Evolutionary conservation across 306 rosid species (phyloP), one percentile per base, ranked within the genome.

Genomic region (Vicia villosa): DNA sequence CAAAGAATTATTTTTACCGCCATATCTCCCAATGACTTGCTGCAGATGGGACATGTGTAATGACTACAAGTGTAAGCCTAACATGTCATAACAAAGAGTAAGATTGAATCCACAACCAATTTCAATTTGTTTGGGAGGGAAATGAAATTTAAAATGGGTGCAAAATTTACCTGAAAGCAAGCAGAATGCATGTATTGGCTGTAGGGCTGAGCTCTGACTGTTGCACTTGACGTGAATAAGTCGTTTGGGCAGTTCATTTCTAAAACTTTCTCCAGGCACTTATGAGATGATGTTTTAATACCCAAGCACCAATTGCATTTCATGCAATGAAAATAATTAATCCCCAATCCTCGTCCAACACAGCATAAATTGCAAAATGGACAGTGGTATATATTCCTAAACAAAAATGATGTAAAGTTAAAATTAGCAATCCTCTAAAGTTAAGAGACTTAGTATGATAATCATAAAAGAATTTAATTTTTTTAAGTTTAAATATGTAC

Each of bases 111-210:
- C 78, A 61, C 55, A 68, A 16, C 45, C 47, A 8, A 40, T 12
- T 14, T 80, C 17, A 47, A 16, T 37, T 37, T 20, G 1, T 11
- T 43, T 36, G 50, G 32, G 66, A 66, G 45, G 43, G 43, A 7
- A 46, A 4, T 75, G 57, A 59, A 61, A 67, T 41, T 40, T 54
- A 57, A 46, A 68, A 77, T 36, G 63, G 60, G 57, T 58, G 49
- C 66, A 51, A 65, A 38, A 79, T 12, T 57, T 64, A 95, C 99
- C 99, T 91, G 97, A 81, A 95, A 95, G 90, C 99, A 95, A 69
- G 99, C 96, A 67, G 99, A 95, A 89, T 95, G 99, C 99, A 95
- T 95, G 79, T 89, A 91, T 65, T 91, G 99, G 71, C 99, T 97
- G 78, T 97, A 95, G 37, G 99, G 96, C 70, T 89, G 85, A 69